These are phyloP conservation scores for Fusarium sp. DNA, from an alignment of 2,329 filamentous ascomycete species.

Conservation along the genomic window DNA sequence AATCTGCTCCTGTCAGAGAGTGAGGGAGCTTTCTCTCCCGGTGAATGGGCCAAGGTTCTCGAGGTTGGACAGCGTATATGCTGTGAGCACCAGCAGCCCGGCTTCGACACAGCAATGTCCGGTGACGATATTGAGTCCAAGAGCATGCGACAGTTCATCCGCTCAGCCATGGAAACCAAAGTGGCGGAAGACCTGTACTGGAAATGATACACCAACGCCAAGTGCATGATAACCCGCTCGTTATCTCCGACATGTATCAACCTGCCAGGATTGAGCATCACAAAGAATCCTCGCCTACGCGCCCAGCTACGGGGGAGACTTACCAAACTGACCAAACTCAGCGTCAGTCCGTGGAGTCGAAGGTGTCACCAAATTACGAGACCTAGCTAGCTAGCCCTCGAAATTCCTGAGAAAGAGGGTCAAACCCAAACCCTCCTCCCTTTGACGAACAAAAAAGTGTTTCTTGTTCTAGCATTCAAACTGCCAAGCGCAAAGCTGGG, in stretches of 20 bases:
- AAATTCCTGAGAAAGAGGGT: slow-evolving; percentile 31
- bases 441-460: slow-evolving; percentile 18
- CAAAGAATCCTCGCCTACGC: slow-evolving; percentile 29
- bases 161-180: slow-evolving; percentile 70
- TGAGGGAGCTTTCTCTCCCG: slow-evolving; percentile 80
- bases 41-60: slow-evolving; percentile 80
- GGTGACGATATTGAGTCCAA: slow-evolving; percentile 60
- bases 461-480: slow-evolving; percentile 23
- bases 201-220: slow-evolving; percentile 58
- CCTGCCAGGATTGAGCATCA: slow-evolving; percentile 36
- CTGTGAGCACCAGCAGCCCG: slow-evolving; percentile 59
- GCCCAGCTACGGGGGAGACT: slow-evolving; percentile 24
- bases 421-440: slow-evolving; percentile 25
- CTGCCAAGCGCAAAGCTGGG: slow-evolving; percentile 27
- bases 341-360: slow-evolving; percentile 24
- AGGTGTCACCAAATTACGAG: slow-evolving; percentile 28
- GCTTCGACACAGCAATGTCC: slow-evolving; percentile 60
- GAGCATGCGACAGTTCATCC: slow-evolving; percentile 71
- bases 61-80: slow-evolving; percentile 76
- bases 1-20: slow-evolving; percentile 85
- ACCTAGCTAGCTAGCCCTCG: slow-evolving; percentile 11
- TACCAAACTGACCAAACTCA: slow-evolving; percentile 30
- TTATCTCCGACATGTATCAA: slow-evolving; percentile 17
- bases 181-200: slow-evolving; percentile 68
- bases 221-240: slow-evolving; percentile 25